A percentile compares a stretch with the other conserved stretches of the same genome.
Evolutionary conservation across 768 basidiomycete genomes (phyloP).

Genomic region (Pisolithus marmoratus): DNA sequence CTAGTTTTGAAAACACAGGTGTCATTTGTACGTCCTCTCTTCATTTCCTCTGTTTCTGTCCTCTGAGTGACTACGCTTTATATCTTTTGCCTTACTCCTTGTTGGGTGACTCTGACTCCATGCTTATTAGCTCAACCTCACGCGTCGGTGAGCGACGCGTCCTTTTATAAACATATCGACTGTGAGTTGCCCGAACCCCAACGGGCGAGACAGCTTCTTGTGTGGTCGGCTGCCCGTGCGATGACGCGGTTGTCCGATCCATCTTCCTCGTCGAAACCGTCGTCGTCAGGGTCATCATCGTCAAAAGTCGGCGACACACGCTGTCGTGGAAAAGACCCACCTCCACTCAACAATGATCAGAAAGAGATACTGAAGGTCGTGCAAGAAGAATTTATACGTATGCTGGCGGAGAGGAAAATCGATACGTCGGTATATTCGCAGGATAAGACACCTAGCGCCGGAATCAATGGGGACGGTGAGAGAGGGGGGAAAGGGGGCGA

Average conservation of each 20-base stretch:
- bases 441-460: conserved; percentile 16
- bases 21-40: conserved; percentile 60
- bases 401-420: conserved; percentile 64
- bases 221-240: conserved; percentile 70
- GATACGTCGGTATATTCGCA: conserved; percentile 42
- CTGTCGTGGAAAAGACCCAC: conserved; percentile 34
- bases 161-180: conserved; percentile 80
- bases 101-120: background rate
- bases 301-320: too few relatives aligned
- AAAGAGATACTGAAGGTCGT: conserved; percentile 42
- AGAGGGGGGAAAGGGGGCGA: too few relatives aligned
- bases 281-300: background rate
- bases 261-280: conserved; percentile 27
- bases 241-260: conserved; percentile 24
- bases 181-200: conserved; percentile 68
- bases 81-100: too few relatives aligned
- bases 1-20: conserved; percentile 60
- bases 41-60: too few relatives aligned
- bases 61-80: too few relatives aligned
- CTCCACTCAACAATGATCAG: conserved; percentile 45
- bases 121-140: conserved; percentile 63
- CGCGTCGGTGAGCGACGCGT: conserved; percentile 58
- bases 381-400: conserved; percentile 55
- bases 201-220: conserved; percentile 63
- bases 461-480: background rate